Evolutionary conservation across 345 rosid species (phyloP).

Genomic region (Clarkia xantiana): DNA sequence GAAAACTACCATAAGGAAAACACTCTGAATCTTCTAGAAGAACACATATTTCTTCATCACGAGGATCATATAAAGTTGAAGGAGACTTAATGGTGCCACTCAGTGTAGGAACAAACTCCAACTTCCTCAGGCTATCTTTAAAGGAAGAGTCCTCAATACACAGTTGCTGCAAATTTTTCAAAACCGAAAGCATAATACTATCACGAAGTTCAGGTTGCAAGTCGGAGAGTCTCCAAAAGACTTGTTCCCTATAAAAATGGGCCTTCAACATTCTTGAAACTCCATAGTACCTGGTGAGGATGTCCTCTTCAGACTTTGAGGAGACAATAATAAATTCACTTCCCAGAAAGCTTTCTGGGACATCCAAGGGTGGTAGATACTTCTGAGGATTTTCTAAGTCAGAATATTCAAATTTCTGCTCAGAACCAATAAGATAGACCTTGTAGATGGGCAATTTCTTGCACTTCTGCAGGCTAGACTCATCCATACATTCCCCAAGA

Average conservation of each 20-base stretch:
- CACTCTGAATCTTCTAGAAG: slow-evolving; percentile 67
- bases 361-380: slow-evolving; percentile 60
- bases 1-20: slow-evolving; percentile 61
- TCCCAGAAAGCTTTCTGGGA: slow-evolving; percentile 53
- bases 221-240: slow-evolving; percentile 41
- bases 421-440: slow-evolving; percentile 35
- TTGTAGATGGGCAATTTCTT: slow-evolving; percentile 57
- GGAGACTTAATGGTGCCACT: slow-evolving; percentile 54
- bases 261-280: slow-evolving; percentile 70
- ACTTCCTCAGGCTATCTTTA: slow-evolving; percentile 49
- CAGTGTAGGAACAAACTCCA: slow-evolving; percentile 74
- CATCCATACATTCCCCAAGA: slow-evolving; percentile 33
- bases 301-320: slow-evolving; percentile 48
- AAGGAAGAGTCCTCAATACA: slow-evolving; percentile 60
- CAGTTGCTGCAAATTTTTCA: slow-evolving; percentile 69
- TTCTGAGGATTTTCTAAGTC: slow-evolving; percentile 64
- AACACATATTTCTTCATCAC: slow-evolving; percentile 71
- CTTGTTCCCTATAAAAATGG: slow-evolving; percentile 53
- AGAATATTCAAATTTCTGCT: slow-evolving; percentile 38
- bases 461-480: slow-evolving; percentile 42
- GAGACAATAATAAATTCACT: slow-evolving; percentile 45
- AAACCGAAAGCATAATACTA: slow-evolving; percentile 58
- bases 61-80: slow-evolving; percentile 66
- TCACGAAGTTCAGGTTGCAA: slow-evolving; percentile 70
- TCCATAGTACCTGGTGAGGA: slow-evolving; percentile 52